Percentiles rank a stretch among this genome's conserved stretches.
These are phyloP conservation scores for Tetrahymena elliotti DNA, from an alignment of 73 alveolate species.

Conservation along the genomic window DNA sequence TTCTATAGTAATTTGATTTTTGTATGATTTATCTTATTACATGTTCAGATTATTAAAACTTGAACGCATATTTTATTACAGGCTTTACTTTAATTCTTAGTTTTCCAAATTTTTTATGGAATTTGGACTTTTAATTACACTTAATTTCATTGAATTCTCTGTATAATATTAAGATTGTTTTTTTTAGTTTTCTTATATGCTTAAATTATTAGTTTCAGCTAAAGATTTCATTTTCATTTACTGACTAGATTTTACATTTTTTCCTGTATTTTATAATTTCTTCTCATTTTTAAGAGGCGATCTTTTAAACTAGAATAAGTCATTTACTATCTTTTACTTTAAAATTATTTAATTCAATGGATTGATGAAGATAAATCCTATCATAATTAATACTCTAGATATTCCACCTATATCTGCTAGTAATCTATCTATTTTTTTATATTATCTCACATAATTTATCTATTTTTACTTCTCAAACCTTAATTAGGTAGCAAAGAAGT, in stretches of 20 bases:
- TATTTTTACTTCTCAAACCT: neutral
- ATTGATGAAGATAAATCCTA: neutral
- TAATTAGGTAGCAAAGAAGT: neutral
- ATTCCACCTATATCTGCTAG: neutral
- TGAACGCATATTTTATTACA: neutral
- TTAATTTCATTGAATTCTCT: neutral
- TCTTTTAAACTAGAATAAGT: neutral
- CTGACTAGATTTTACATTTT: neutral
- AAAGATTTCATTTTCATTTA: neutral
- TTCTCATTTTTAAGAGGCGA: neutral
- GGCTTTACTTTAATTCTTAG: neutral
- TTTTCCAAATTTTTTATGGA: neutral
- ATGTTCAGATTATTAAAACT: no score
- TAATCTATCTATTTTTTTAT: neutral
- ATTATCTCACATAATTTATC: neutral
- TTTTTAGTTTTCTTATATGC: no score
- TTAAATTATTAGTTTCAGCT: neutral
- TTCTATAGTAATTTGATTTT: no score
- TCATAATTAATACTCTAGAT: neutral
- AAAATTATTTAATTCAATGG: neutral
- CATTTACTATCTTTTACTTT: neutral
- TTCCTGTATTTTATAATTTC: neutral
- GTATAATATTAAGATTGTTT: neutral
- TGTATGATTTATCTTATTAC: neutral
- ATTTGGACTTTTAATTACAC: neutral